Base-by-base conservation (phyloP, 1,139 yeast species). In the Debaryomyces sp. region DNA sequence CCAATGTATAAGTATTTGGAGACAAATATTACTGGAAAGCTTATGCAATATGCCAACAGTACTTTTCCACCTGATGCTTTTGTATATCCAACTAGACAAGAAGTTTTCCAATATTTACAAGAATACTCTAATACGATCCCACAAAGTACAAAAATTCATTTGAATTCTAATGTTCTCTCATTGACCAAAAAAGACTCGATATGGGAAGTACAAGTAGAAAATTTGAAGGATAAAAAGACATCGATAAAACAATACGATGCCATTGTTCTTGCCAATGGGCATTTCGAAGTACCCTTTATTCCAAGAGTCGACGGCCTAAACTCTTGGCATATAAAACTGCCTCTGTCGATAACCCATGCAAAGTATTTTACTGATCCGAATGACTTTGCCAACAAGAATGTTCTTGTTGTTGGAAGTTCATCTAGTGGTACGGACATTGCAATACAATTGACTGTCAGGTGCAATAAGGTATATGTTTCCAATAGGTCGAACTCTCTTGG, bases 351-450 rank as follows among this genome's bases (percentile, higher is more conserved):
- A 5, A 59, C 71, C 5, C 84, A 79, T 58, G 74, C 83, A 8
- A 75, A 74, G 54, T 74, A 73, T 52, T 78, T 60, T 50, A 68
- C 64, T 46, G 66, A 65, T 37, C 67, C 73, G 4, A 56, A 54
- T 0, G 60, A 58, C 1, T 78, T 52, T 51, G 62, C 60, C 34
- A 70, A 63, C 47, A 61, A 72, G 48, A 72, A 63, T n/a, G 80
- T 78, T n/a, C 61, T 79, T 43, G 68, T 79, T 6, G 67, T 79
- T 29, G 83, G 83, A 5, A 75, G 74, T 52, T 67, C 68, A 21
- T 74, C 82, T 21, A 73, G 80, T 49, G 82, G 82, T 12, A 65
- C 67, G 23, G 83, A 78, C 55, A 67, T 78, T 38, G 72, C 82
- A 2, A 69, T 73, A 10, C 82, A 78, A 55, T 51, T 75, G 8